Evolutionary conservation across 2,329 filamentous ascomycete genomes (phyloP).

Genomic region (Periconia digitata): DNA sequence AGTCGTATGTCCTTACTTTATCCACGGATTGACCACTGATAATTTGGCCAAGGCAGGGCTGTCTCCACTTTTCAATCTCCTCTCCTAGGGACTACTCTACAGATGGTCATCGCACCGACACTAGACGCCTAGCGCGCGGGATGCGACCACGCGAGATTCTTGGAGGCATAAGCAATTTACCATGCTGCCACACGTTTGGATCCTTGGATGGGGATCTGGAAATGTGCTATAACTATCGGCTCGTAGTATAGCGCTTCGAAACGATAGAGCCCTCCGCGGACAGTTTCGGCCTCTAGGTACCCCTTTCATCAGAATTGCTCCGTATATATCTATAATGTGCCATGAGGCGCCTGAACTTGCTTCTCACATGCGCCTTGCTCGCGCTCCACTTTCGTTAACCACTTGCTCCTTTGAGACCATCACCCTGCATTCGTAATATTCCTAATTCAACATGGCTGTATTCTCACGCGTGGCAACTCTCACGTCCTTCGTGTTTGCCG

Average conservation of each 20-base stretch:
- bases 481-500: conserved; percentile 10
- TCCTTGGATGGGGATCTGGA: not conserved
- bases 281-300: not conserved
- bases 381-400: conserved; percentile 2
- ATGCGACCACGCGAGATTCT: not conserved
- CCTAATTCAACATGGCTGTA: conserved; percentile 20
- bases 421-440: not conserved
- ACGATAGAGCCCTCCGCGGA: not conserved
- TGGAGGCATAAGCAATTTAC: not conserved
- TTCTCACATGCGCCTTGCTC: not conserved
- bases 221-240: not conserved
- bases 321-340: not conserved
- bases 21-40: no score
- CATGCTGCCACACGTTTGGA: not conserved
- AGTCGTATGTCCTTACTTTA: no score
- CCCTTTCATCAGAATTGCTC: not conserved
- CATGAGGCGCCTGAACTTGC: not conserved
- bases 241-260: not conserved
- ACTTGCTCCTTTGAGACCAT: not conserved
- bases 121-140: not conserved
- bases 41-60: no score
- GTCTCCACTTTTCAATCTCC: not conserved
- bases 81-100: not conserved
- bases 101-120: not conserved
- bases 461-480: conserved; percentile 12